A percentile compares a stretch with the other conserved stretches of the same genome.
Conservation (phyloP, 257 asterid species). For the Knoxia roxburghii region DNA sequence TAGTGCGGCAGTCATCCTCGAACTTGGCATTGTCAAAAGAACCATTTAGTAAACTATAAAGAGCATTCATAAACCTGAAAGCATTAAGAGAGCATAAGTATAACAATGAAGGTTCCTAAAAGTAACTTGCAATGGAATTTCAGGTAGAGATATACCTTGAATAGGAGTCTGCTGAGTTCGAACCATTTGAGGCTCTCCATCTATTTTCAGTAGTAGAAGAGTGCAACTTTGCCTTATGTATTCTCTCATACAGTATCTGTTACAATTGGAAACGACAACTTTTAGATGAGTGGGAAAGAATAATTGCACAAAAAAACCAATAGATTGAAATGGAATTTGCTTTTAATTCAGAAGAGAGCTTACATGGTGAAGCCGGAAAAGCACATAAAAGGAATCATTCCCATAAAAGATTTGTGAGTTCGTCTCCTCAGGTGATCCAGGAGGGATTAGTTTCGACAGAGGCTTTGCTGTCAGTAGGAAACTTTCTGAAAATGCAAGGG, state of each 20-base stretch:
- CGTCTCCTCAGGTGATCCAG: constrained; percentile 36
- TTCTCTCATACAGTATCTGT: constrained; percentile 82
- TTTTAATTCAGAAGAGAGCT: constrained; percentile 12
- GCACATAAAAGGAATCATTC: constrained; percentile 74
- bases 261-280: constrained; percentile 16
- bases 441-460: constrained; percentile 39
- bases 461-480: constrained; percentile 57
- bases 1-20: constrained; percentile 95
- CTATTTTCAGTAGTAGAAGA: constrained; percentile 65
- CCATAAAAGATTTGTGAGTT: constrained; percentile 60
- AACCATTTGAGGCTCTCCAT: constrained; percentile 56
- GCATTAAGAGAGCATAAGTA: constrained; percentile 21
- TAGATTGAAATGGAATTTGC: background rate
- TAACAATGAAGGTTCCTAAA: constrained; percentile 17
- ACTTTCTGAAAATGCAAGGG: constrained; percentile 36
- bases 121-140: constrained; percentile 3
- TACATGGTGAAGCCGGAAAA: constrained; percentile 90
- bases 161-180: constrained; percentile 52
- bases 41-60: constrained; percentile 69
- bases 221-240: constrained; percentile 70
- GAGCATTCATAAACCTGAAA: constrained; percentile 77
- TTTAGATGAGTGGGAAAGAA: constrained; percentile 16
- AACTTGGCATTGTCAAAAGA: constrained; percentile 76
- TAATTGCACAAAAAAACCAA: too few species aligned
- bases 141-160: constrained; percentile 44